A percentile compares a stretch with the other conserved stretches of the same genome.
phyloP scores from a whole-genome alignment of 179 eudicot genomes.

The Corrigiola litoralis region DNA sequence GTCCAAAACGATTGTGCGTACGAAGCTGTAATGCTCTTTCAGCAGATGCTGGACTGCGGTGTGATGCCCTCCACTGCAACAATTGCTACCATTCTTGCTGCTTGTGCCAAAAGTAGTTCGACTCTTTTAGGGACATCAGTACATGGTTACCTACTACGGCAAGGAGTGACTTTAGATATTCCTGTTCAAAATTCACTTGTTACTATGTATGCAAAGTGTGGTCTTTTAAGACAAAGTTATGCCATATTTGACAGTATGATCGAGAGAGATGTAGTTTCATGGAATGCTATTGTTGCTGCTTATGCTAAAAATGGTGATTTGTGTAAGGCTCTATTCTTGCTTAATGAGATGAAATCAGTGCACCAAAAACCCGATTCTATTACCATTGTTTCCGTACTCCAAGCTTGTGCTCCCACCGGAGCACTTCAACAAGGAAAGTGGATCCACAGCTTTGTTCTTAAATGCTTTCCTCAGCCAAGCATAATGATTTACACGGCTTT shows the following conservation, averaged over 20 bases:
- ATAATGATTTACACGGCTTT: constrained; percentile 61
- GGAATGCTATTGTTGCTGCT: constrained; percentile 84
- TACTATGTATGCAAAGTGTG: constrained; percentile 78
- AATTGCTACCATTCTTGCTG: constrained; percentile 63
- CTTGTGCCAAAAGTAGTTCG: constrained; percentile 64
- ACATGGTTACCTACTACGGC: constrained; percentile 64
- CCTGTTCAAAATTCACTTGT: constrained; percentile 71
- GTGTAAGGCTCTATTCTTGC: constrained; percentile 43
- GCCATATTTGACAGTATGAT: constrained; percentile 49
- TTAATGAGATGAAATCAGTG: constrained; percentile 57
- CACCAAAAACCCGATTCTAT: constrained; percentile 52
- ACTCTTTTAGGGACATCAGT: constrained; percentile 49
- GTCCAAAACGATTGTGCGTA: constrained; percentile 64
- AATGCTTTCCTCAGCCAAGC: constrained; percentile 48
- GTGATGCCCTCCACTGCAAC: constrained; percentile 57
- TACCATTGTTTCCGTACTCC: constrained; percentile 68
- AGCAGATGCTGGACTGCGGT: constrained; percentile 41
- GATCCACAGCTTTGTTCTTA: constrained; percentile 58
- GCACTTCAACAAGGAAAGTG: constrained; percentile 77
- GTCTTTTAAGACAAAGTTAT: constrained; percentile 41
- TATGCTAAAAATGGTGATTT: constrained; percentile 65
- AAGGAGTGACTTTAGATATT: constrained; percentile 41
- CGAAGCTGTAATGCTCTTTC: constrained; percentile 47
- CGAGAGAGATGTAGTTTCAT: constrained; percentile 65
- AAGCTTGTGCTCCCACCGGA: constrained; percentile 74